phyloP scores from a whole-genome alignment of 2,329 filamentous ascomycete genomes.

The Lasiodiplodia gonubiensis region DNA sequence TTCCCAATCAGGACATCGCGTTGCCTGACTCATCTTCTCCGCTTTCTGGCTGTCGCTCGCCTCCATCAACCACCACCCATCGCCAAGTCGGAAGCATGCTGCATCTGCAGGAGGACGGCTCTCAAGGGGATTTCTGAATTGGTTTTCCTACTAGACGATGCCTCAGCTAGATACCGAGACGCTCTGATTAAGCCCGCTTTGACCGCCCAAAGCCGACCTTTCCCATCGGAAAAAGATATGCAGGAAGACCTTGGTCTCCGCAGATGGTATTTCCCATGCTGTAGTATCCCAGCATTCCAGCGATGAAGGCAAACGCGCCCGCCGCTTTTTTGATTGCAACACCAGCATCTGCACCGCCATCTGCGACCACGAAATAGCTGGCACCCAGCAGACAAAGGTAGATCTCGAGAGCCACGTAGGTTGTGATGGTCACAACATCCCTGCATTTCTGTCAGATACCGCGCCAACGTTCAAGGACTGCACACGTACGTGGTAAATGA shows the following conservation, averaged over 20 bases:
- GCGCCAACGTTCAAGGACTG: too few relatives aligned
- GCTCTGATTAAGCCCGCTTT: not conserved
- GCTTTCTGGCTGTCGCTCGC: not conserved
- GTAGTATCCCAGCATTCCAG: slow-evolving; percentile 51
- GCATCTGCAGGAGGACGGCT: too few relatives aligned
- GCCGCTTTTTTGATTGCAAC: slow-evolving; percentile 51
- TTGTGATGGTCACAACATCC: slow-evolving; percentile 55
- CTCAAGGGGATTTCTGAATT: too few relatives aligned
- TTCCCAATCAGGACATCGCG: not conserved
- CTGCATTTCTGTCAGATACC: not conserved
- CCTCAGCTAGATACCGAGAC: too few relatives aligned
- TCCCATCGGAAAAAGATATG: slow-evolving; percentile 5
- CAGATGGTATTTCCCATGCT: slow-evolving; percentile 15
- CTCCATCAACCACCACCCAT: not conserved
- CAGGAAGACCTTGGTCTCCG: not conserved
- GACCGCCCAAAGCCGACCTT: not conserved
- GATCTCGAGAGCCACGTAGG: slow-evolving; percentile 55
- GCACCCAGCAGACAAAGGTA: slow-evolving; percentile 52
- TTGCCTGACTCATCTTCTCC: not conserved
- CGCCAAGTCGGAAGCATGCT: too few relatives aligned
- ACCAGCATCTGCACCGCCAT: slow-evolving; percentile 44
- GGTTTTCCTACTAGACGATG: too few relatives aligned
- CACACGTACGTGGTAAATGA: slow-evolving; percentile 44
- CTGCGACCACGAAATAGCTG: slow-evolving; percentile 54
- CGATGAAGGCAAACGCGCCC: slow-evolving; percentile 55